Conservation (phyloP, 441 rosid genomes). For the Iberis amara region DNA sequence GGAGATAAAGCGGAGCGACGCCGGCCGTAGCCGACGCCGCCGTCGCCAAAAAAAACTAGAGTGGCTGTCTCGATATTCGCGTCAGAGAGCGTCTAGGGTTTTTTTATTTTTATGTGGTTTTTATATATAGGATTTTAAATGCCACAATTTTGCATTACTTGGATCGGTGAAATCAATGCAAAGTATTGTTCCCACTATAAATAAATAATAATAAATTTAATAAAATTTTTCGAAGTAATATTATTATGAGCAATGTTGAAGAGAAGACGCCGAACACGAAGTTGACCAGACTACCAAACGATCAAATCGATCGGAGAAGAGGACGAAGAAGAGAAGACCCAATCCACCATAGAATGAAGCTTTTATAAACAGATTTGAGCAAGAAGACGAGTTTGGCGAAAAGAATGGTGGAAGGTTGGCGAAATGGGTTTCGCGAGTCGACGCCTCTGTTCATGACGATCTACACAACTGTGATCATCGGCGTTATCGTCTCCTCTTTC, state of each 20-base stretch:
- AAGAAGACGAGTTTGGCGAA: constrained; percentile 15
- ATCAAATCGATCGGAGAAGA: constrained; percentile 31
- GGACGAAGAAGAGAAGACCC: constrained; percentile 13
- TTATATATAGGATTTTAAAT: no score
- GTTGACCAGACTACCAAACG: constrained; percentile 31
- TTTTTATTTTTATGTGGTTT: no score
- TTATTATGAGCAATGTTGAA: constrained; percentile 17
- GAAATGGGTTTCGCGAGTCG: constrained; percentile 62
- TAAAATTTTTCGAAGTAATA: no score
- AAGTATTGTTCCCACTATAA: no score
- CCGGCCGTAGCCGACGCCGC: no score
- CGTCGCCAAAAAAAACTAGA: no score
- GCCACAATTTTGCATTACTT: no score
- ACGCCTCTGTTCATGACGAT: constrained; percentile 80
- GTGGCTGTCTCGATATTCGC: no score
- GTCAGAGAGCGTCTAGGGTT: no score
- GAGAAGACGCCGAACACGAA: constrained; percentile 32
- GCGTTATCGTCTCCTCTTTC: constrained; percentile 66
- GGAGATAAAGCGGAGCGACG: no score
- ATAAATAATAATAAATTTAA: no score
- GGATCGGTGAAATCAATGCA: no score
- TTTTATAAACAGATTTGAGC: constrained; percentile 27
- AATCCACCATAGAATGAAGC: not conserved
- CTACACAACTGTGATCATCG: constrained; percentile 74
- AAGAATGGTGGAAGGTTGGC: constrained; percentile 53